These are phyloP conservation scores for Beta macrorhiza DNA, from an alignment of 179 eudicot species.

Conservation along the genomic window DNA sequence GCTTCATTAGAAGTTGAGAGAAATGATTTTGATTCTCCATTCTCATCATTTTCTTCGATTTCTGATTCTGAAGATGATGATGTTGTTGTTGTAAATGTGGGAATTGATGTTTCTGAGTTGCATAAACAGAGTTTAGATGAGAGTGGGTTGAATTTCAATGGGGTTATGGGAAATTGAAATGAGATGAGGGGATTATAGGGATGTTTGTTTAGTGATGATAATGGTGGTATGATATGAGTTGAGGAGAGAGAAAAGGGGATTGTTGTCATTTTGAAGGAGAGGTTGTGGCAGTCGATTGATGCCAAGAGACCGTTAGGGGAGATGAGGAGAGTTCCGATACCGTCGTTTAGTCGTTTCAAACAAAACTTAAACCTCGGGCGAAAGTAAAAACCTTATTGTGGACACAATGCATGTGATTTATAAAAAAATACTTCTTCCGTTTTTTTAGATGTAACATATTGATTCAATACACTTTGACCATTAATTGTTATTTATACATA, in stretches of 20 bases:
- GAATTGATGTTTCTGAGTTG: constrained; percentile 2
- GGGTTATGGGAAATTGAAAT: constrained; percentile 6
- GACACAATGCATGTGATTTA: too few species aligned
- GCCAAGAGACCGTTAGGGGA: too few species aligned
- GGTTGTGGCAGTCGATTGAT: neutral
- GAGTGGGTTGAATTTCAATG: neutral
- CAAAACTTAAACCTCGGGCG: too few species aligned
- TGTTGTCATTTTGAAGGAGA: constrained; percentile 1
- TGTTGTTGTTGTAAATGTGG: neutral
- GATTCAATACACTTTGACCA: too few species aligned
- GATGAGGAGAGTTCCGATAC: neutral
- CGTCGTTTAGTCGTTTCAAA: too few species aligned
- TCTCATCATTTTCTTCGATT: neutral
- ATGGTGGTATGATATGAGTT: constrained; percentile 15
- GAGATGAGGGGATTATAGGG: neutral
- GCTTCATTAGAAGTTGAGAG: neutral
- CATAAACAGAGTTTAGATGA: constrained; percentile 10
- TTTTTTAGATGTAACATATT: too few species aligned
- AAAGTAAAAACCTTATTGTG: too few species aligned
- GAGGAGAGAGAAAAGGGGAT: constrained; percentile 12
- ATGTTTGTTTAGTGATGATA: neutral
- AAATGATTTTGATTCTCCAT: neutral
- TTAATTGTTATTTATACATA: too few species aligned
- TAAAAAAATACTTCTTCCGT: too few species aligned
- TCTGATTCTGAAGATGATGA: neutral